Percentiles rank a stretch among this genome's conserved stretches.
phyloP scores from a whole-genome alignment of 768 basidiomycete genomes.

The Phylloporus sp. region DNA sequence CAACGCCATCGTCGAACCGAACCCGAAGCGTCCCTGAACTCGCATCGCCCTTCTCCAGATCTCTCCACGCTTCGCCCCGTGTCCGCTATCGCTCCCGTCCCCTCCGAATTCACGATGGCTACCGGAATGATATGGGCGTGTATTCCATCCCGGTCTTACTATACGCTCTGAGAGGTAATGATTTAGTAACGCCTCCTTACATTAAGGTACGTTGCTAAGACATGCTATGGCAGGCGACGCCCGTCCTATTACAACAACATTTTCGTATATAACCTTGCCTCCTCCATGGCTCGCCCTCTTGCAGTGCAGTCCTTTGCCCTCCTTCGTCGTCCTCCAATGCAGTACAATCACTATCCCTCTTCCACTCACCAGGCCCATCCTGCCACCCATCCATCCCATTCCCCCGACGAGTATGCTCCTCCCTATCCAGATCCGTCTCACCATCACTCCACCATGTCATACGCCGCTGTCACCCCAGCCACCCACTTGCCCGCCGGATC shows the following conservation, averaged over 20 bases:
- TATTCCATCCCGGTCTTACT: slow-evolving; percentile 31
- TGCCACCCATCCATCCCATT: slow-evolving; percentile 17
- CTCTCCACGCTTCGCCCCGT: slow-evolving; percentile 20
- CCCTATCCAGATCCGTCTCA: slow-evolving; percentile 25
- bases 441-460: slow-evolving; percentile 21
- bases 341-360: slow-evolving; percentile 26
- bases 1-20: slow-evolving; percentile 32
- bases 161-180: slow-evolving; percentile 33
- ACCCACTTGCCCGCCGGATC: slow-evolving; percentile 17
- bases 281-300: slow-evolving; percentile 9
- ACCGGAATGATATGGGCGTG: slow-evolving; percentile 34
- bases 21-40: slow-evolving; percentile 17
- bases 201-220: slow-evolving; percentile 37
- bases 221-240: slow-evolving; percentile 33
- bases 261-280: slow-evolving; percentile 32
- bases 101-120: slow-evolving; percentile 29
- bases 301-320: slow-evolving; percentile 6
- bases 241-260: slow-evolving; percentile 30
- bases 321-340: slow-evolving; percentile 19
- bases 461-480: slow-evolving; percentile 23
- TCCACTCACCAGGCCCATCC: slow-evolving; percentile 16
- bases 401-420: slow-evolving; percentile 17
- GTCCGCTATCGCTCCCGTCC: slow-evolving; percentile 27
- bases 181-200: slow-evolving; percentile 35
- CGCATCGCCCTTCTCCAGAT: slow-evolving; percentile 25